phyloP scores from a whole-genome alignment of 192 early-diverging fungal genomes.

The Podila clonocystis region DNA sequence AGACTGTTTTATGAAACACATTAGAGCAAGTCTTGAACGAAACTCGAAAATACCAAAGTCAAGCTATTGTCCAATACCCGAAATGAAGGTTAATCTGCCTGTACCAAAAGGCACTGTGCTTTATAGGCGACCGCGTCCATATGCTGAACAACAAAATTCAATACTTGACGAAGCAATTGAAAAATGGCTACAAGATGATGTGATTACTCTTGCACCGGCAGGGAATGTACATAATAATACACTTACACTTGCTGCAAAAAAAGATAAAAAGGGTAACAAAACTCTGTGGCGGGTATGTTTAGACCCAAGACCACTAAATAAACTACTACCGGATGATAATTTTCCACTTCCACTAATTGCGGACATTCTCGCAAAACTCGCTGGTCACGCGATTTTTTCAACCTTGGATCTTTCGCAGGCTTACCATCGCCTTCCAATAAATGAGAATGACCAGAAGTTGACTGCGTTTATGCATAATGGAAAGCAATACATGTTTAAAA shows the following conservation, averaged over 20 bases:
- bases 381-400: slow-evolving; percentile 5
- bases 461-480: slow-evolving; percentile 29
- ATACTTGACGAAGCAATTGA: slow-evolving; percentile 6
- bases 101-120: slow-evolving; percentile 10
- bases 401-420: slow-evolving; percentile 17
- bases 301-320: slow-evolving; percentile 21
- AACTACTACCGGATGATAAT: slow-evolving; percentile 11
- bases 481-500: slow-evolving; percentile 26
- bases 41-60: background rate
- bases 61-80: slow-evolving; percentile 12
- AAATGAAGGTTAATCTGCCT: slow-evolving; percentile 24
- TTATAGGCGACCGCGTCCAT: slow-evolving; percentile 7
- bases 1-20: background rate
- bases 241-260: too few relatives aligned
- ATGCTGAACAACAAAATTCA: slow-evolving; percentile 3
- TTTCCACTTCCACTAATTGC: slow-evolving; percentile 24
- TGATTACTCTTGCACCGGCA: background rate
- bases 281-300: too few relatives aligned
- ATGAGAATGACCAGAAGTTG: slow-evolving; percentile 16
- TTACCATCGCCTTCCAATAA: too few relatives aligned
- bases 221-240: too few relatives aligned
- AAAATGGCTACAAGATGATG: slow-evolving; percentile 15
- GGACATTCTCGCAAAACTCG: slow-evolving; percentile 7
- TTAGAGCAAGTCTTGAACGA: background rate
- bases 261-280: too few relatives aligned